Evolutionary conservation across 2,329 filamentous ascomycete genomes (phyloP), one percentile per base, ranked within the genome.

Genomic region (Sphaceloma murrayae): DNA sequence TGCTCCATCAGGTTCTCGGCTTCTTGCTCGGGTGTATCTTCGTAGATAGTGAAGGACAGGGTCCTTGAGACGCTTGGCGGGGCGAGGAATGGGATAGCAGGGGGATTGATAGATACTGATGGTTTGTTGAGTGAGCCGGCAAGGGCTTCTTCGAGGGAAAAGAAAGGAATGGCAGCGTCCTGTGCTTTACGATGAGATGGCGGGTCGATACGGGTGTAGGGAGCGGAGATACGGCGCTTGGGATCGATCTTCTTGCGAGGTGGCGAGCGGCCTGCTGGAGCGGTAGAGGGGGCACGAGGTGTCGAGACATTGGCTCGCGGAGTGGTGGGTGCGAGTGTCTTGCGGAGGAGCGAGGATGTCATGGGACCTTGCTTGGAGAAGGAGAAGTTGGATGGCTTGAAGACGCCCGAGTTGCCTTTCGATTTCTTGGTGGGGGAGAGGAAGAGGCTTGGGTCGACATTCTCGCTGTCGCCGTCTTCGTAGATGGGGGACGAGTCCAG

Each of bases 1-100:
- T 95, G 89, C 63, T 95, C 85, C 66, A 96, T 85, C 29, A 94
- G 69, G 56, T 94, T 95, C 55, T 87, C 85, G 64, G 91, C 84
- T 59, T 94, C 82, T 58, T 95, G 84, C 59, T 94, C 85, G 5
- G 82, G 77, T 0, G 85, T 86, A 62, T 98, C 89, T 59, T 94
- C 85, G 59, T 95, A 81, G 56, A 98, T 96, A 48, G 89, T 83
- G 59, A 98, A 96, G 68, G 82, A 82, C 88, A 87, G 95, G 48
- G 62, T 59, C 47, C 71, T 73, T 16, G 71, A 67, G 65, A 69
- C 66, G 47, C 73, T 73, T 24, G 77, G 72, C 58, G 82, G 75
- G 54, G 72, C 61, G 43, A 47, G 38, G 60, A 54, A 46, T 56
- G 39, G 45, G 56, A 54, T 52, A 46, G 52, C 58, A 47, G 60